A percentile compares a stretch with the other conserved stretches of the same genome.
phyloP scores from a whole-genome alignment of 2,329 filamentous ascomycete genomes.

The Arthroderma uncinatum region DNA sequence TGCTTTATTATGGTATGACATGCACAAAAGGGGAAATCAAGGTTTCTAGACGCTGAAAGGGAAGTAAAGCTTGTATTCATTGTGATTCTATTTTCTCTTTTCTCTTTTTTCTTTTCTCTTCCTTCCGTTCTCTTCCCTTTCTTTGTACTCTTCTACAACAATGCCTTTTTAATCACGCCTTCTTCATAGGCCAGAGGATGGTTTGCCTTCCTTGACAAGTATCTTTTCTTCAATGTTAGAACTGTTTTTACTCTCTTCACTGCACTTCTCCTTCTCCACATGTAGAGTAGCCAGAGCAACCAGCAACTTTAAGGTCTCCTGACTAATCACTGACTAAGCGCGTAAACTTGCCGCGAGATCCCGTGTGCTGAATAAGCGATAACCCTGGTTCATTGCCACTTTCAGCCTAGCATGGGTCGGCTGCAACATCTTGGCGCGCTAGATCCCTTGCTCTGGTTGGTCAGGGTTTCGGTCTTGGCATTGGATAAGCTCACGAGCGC shows the following conservation, averaged over 20 bases:
- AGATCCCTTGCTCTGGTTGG: not conserved
- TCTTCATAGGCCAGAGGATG: not conserved
- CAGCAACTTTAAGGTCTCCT: not conserved
- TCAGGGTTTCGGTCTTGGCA: not conserved
- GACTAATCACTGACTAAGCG: not conserved
- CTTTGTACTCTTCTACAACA: not conserved
- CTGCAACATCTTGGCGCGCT: not conserved
- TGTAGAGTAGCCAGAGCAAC: no score
- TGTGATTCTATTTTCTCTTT: not conserved
- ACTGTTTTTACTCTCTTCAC: not conserved
- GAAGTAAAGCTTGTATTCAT: not conserved
- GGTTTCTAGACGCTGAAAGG: not conserved
- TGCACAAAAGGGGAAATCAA: not conserved
- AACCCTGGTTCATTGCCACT: not conserved
- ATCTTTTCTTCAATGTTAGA: not conserved
- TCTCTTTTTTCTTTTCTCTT: not conserved
- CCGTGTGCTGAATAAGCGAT: not conserved
- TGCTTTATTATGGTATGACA: constrained; percentile 2
- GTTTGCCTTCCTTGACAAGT: not conserved
- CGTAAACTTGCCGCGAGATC: not conserved
- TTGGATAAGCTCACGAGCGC: not conserved
- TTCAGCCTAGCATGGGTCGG: not conserved
- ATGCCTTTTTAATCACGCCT: not conserved
- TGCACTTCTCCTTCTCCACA: not conserved
- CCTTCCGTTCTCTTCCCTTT: not conserved